These are phyloP conservation scores for Aristolochia fimbriata DNA, from an alignment of 164 flowering plant genomes.

Conservation along the genomic window DNA sequence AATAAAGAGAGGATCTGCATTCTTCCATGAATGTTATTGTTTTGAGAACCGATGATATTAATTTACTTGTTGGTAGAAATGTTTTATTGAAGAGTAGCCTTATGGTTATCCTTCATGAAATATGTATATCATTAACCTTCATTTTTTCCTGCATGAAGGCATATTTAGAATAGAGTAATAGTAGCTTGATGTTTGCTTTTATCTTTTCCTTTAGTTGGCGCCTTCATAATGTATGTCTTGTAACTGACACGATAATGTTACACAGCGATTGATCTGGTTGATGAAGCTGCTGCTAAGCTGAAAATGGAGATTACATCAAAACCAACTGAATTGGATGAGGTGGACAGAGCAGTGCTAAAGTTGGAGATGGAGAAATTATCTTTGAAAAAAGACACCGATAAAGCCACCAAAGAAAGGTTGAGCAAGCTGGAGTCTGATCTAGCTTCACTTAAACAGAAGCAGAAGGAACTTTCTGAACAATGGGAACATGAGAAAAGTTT, in stretches of 20 bases:
- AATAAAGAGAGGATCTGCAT: too few species aligned
- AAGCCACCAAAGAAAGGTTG: slow-evolving; percentile 74
- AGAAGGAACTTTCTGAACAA: slow-evolving; percentile 61
- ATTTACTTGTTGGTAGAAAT: too few species aligned
- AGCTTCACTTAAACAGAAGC: slow-evolving; percentile 56
- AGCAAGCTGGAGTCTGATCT: slow-evolving; percentile 77
- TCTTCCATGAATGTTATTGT: too few species aligned
- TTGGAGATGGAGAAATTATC: slow-evolving; percentile 93
- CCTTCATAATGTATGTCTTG: neutral
- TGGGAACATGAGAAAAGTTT: slow-evolving; percentile 75
- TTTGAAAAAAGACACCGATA: slow-evolving; percentile 75
- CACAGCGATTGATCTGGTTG: slow-evolving; percentile 94
- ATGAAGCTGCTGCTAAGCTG: slow-evolving; percentile 97
- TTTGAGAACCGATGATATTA: too few species aligned
- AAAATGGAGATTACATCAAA: slow-evolving; percentile 98
- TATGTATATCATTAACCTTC: too few species aligned
- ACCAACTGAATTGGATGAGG: slow-evolving; percentile 89
- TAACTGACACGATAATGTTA: neutral
- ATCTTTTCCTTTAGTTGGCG: too few species aligned
- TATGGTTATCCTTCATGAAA: too few species aligned
- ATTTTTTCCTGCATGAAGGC: too few species aligned
- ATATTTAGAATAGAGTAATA: too few species aligned
- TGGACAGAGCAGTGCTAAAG: slow-evolving; percentile 74
- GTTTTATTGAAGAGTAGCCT: too few species aligned
- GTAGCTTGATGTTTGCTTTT: too few species aligned